phyloP scores from a whole-genome alignment of 306 rosid genomes.

The Vigna reflexopilosa region DNA sequence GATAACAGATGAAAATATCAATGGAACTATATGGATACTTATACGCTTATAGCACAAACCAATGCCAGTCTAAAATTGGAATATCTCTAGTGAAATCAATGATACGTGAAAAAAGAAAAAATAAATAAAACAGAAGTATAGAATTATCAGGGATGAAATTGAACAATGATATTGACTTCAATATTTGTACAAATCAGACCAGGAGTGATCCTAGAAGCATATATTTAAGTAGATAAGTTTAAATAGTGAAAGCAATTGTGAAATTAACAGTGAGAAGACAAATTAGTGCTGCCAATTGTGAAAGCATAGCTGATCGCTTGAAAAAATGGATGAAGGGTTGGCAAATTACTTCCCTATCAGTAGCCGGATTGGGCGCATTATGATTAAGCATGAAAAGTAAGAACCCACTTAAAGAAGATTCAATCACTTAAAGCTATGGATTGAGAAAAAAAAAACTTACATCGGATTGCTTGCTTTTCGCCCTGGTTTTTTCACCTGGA shows the following conservation, averaged over 20 bases:
- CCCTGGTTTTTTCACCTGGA: constrained; percentile 35
- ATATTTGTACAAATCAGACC: constrained; percentile 10
- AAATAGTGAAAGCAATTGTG: neutral
- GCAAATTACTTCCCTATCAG: constrained; percentile 7
- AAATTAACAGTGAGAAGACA: neutral
- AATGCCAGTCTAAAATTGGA: constrained; percentile 2
- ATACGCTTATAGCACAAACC: neutral
- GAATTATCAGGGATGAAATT: constrained; percentile 11
- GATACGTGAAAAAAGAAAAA: neutral
- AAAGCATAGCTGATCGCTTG: constrained; percentile 21
- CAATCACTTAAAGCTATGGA: constrained; percentile 25
- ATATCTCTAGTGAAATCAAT: neutral
- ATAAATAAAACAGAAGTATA: neutral
- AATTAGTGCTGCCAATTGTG: constrained; percentile 4
- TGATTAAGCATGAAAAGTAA: constrained; percentile 28
- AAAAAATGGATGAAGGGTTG: constrained; percentile 12
- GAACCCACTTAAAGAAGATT: constrained; percentile 27
- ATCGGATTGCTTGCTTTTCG: constrained; percentile 35
- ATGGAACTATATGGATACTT: constrained; percentile 4
- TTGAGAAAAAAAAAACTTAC: constrained; percentile 37
- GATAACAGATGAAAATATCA: constrained; percentile 11
- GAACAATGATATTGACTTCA: constrained; percentile 19
- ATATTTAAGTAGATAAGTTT: neutral
- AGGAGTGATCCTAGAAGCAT: constrained; percentile 13
- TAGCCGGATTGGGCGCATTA: neutral